Base-by-base conservation (phyloP, 2,329 filamentous ascomycete genomes). In the Calcarisporium arbuscula region DNA sequence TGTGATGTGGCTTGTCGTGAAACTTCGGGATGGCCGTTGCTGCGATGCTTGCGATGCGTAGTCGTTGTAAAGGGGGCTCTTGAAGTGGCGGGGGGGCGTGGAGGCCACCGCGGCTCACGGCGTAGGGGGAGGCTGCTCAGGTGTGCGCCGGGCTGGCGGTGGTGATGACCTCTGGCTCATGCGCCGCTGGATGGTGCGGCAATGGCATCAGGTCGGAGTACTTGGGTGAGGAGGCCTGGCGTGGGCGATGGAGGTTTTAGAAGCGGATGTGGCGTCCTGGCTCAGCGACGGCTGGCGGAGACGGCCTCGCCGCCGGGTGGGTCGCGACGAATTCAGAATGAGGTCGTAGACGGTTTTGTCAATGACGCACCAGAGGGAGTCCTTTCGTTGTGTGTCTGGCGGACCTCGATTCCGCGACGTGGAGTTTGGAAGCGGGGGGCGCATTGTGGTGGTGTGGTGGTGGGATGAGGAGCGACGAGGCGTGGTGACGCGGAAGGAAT, bases 241-340 rank as follows among this genome's bases (percentile, higher is more conserved):
- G n/a, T n/a, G n/a, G n/a, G 18, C 87, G 72, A 64, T 95, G 88
- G 34, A 95, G 78, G 67, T 94, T 94, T 74, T 94, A 94, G 62
- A 94, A 94, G 82, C 82, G 22, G 72, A 65, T 2, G 87, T 94
- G 32, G 86, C 85, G 53, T 94, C 87, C 46, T 77, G 73, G 42
- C 87, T n/a, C 87, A 19, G 84, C 87, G 30, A 90, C 76, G 61
- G 94, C 85, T 34, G 75, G 72, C 22, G 94, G 75, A n/a, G 17
- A 94, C 86, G 28, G 83, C 79, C 50, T 80, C 78, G 50, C 86
- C 87, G 47, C 86, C 86, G 1, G 87, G 52, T 94, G 87, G 16
- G 83, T 85, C 54, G 90, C 84, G 47, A 87, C 61, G 58, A 94
- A 94, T 46, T 94, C 85, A 41, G 80, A n/a, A n/a, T 81, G 10